These are phyloP conservation scores for Staphylotrichum tortipilum DNA, from an alignment of 495 filamentous ascomycete species.

Conservation along the genomic window DNA sequence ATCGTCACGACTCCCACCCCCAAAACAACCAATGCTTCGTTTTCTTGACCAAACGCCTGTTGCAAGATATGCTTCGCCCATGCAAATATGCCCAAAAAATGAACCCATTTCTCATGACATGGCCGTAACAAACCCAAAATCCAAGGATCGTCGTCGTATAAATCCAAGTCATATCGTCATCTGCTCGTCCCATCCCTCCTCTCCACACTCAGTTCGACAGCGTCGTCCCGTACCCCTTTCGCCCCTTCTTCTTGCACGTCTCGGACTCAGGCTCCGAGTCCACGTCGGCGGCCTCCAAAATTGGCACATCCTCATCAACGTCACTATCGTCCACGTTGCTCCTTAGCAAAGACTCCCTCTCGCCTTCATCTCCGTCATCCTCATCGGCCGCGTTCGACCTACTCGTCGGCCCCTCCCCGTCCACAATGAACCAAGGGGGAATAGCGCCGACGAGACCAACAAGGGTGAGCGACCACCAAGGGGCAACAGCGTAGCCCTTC, in stretches of 20 bases:
- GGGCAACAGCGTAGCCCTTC: conserved; percentile 60
- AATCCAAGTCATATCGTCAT: not conserved
- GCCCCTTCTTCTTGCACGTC: not conserved
- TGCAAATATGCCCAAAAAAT: not conserved
- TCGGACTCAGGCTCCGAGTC: not conserved
- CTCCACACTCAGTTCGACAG: not conserved
- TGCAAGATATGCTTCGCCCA: too few species aligned
- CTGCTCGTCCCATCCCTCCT: not conserved
- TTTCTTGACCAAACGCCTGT: not conserved
- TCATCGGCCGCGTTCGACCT: conserved; percentile 22
- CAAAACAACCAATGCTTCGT: not conserved
- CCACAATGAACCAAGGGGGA: conserved; percentile 61
- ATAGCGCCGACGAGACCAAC: conserved; percentile 55
- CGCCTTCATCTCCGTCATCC: conserved; percentile 31
- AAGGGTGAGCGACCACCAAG: conserved; percentile 66
- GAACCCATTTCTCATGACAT: not conserved
- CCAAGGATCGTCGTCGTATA: not conserved
- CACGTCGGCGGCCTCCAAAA: conserved; percentile 1
- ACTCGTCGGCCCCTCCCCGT: conserved; percentile 63
- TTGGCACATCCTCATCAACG: conserved; percentile 1
- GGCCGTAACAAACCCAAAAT: not conserved
- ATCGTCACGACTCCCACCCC: not conserved
- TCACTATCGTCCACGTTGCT: not conserved
- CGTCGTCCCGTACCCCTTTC: not conserved
- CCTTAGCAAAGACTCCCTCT: not conserved